Base-by-base conservation (phyloP, 345 rosid species). In the Erysimum cheiranthoides region DNA sequence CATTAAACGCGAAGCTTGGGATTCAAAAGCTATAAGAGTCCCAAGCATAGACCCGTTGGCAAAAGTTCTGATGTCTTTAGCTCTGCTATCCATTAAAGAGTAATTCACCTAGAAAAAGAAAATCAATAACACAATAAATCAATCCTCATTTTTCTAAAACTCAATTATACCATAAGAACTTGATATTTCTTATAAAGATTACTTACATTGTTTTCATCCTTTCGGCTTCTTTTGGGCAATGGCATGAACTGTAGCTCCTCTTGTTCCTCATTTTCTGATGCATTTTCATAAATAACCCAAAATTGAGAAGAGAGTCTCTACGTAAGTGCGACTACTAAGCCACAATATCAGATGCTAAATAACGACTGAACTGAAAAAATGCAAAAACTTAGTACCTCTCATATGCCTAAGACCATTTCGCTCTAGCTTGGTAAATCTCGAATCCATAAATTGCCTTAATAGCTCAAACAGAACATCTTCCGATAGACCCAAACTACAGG, bases 41-140 rank as follows among this genome's bases (percentile, higher is more conserved):
- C 49, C 77, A 39, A 36, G 64, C 71, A 67, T 73, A 43, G 59
- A 61, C 25, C 79, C 71, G 53, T 58, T 78, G 46, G 65, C 67
- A 58, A 65, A 9, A 47, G 47, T 21, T 31, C 30, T 45, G 38
- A 39, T 66, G 50, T 61, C 52, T 34, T 71, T 64, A 28, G 65
- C 62, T 78, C 43, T 68, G 64, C 53, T 75, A 66, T 80, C 80
- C n/a, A 43, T 49, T 31, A 78, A 14, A 51, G 56, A 71, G 32
- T 61, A 72, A 60, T 59, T 61, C 64, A 63, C 80, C 93, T 87
- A 83, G 28, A 79, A 80, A 32, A 5, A 32, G 34, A 21, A 27
- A 57, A 7, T 9, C 30, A 54, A 43, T 12, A 13, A 28, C 28
- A 53, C 43, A n/a, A 27, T 11, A 36, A 75, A 14, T 47, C 68